Evolutionary conservation across 768 basidiomycete species (phyloP), one percentile per base, ranked within the genome.

Genomic region (Boletus tomentosulus): DNA sequence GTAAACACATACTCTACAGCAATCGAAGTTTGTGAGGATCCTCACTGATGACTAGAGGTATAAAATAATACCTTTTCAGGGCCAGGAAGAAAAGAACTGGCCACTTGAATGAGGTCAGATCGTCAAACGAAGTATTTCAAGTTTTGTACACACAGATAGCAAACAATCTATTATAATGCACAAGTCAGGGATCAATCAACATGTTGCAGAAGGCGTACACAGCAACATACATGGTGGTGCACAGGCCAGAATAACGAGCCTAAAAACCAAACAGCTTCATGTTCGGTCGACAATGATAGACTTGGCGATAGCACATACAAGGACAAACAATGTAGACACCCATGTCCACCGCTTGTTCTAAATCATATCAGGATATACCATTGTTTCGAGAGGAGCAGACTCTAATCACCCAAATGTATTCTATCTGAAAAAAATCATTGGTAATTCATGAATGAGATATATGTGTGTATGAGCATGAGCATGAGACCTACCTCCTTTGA

Each of bases 351-450:
- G 50, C 3, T 22, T 51, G 11, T 45, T 30, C 50, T 51, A n/a
- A 24, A 8, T 10, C 27, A 19, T 13, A 34, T 51, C 43, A 45
- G 22, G 13, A 1, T 22, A 22, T 30, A 15, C 12, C 4, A 13
- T 15, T 6, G 27, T 12, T 16, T 6, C 9, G 25, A 33, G 41
- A 11, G 19, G 19, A 22, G 8, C 11, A n/a, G 27, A 24, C 9
- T 6, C 31, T n/a, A 1, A 19, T 19, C 19, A 51, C 50, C 50
- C 50, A 51, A n/a, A 51, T 51, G 8, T 51, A 45, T 28, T 51
- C 43, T 19, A 45, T 10, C 50, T 51, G 28, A 19, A 19, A 41
- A 15, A 11, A 16, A 2, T 5, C 7, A 24, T 28, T 3, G 12
- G 10, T 11, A 6, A 41, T 3, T 11, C 1, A 6, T 6, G 10